Evolutionary conservation across 345 rosid genomes (phyloP).

Genomic region (Iberis pinnata): DNA sequence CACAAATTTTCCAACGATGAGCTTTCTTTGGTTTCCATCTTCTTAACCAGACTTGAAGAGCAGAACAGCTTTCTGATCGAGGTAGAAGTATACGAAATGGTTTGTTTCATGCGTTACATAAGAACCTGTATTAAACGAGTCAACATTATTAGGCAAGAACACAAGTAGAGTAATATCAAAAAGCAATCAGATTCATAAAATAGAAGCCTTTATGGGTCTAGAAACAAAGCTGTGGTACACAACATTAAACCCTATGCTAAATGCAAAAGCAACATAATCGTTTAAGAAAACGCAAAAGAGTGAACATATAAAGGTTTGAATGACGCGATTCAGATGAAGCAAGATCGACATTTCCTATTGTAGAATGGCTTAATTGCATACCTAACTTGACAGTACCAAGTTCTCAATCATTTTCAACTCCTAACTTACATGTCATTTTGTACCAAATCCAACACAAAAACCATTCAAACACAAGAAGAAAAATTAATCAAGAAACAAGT

Average conservation of each 20-base stretch:
- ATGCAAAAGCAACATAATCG: not conserved
- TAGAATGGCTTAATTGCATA: too few species aligned
- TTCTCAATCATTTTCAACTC: not conserved
- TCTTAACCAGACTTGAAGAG: slow-evolving; percentile 86
- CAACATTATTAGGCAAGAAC: not conserved
- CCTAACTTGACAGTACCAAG: not conserved
- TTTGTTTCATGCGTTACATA: slow-evolving; percentile 96
- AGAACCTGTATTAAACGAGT: slow-evolving; percentile 51
- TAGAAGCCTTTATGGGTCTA: not conserved
- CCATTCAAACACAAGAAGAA: too few species aligned
- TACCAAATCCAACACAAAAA: too few species aligned
- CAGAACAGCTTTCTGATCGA: slow-evolving; percentile 86
- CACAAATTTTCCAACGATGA: slow-evolving; percentile 6
- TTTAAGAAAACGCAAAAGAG: not conserved
- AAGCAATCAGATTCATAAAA: slow-evolving; percentile 3
- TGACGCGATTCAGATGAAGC: not conserved
- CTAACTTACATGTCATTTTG: too few species aligned
- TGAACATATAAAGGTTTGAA: not conserved
- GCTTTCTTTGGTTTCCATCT: slow-evolving; percentile 1
- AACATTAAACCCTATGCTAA: not conserved
- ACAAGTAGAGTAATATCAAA: not conserved
- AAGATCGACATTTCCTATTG: not conserved
- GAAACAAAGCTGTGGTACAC: too few species aligned
- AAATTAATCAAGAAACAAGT: too few species aligned
- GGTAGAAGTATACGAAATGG: slow-evolving; percentile 90